Evolutionary conservation across 2,329 filamentous ascomycete species (phyloP).

Genomic region (Epichloe sibirici): DNA sequence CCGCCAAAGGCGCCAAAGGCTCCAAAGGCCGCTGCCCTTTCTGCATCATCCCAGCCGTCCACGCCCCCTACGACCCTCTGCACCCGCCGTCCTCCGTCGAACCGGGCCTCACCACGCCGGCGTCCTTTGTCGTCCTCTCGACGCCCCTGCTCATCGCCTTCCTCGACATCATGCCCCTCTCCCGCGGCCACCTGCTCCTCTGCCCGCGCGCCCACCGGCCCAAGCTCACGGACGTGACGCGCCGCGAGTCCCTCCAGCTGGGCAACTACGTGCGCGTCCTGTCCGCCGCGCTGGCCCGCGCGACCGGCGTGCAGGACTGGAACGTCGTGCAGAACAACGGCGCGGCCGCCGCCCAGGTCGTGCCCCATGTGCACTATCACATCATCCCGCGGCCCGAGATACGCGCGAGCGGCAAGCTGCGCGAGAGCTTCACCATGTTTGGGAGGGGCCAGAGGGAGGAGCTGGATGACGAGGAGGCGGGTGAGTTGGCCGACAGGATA

Average conservation of each 20-base stretch:
- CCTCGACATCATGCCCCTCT: conserved; percentile 84
- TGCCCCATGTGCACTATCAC: conserved; percentile 90
- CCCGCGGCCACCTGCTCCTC: conserved; percentile 70
- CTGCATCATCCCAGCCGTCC: conserved; percentile 43
- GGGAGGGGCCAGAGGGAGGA: conserved; percentile 61
- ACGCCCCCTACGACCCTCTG: conserved; percentile 33
- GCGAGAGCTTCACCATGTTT: conserved; percentile 72
- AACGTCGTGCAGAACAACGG: conserved; percentile 97
- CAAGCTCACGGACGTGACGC: conserved; percentile 61
- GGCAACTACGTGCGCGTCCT: conserved; percentile 59
- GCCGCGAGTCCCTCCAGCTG: conserved; percentile 53
- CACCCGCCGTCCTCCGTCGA: conserved; percentile 27
- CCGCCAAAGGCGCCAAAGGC: conserved; percentile 12
- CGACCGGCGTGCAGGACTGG: conserved; percentile 70
- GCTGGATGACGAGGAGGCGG: conserved; percentile 63
- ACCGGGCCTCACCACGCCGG: conserved; percentile 25
- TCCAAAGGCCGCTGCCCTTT: conserved; percentile 38
- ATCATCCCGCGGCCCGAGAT: conserved; percentile 75
- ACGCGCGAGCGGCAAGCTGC: conserved; percentile 37
- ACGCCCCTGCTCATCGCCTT: conserved; percentile 73
- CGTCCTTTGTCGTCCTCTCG: conserved; percentile 59
- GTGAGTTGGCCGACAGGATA: conserved; percentile 42
- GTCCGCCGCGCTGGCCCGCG: conserved; percentile 54
- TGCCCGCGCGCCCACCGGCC: conserved; percentile 65
- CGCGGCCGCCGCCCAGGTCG: conserved; percentile 77